These are phyloP conservation scores for Borovskyia barvae DNA, from an alignment of 208 protist species.

Conservation along the genomic window DNA sequence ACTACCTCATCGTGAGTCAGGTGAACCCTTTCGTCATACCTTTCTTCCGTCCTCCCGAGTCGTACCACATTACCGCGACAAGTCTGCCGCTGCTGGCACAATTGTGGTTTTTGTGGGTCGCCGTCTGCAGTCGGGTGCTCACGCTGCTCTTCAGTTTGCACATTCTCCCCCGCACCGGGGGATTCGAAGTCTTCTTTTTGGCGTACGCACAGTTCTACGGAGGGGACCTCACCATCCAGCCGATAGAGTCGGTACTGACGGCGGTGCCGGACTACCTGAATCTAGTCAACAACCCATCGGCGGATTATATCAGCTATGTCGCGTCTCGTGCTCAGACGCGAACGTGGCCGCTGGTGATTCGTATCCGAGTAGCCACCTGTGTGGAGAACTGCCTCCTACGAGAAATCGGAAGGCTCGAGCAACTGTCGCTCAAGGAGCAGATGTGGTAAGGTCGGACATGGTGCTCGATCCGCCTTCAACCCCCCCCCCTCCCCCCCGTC, in stretches of 20 bases:
- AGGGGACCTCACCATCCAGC: slow-evolving; percentile 69
- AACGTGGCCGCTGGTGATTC: slow-evolving; percentile 66
- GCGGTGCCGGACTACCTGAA: slow-evolving; percentile 64
- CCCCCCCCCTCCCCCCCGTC: no score
- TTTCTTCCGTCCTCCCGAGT: slow-evolving; percentile 47
- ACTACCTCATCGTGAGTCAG: slow-evolving; percentile 80
- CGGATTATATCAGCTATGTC: slow-evolving; percentile 60
- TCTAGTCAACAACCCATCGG: slow-evolving; percentile 61
- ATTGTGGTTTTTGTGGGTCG: slow-evolving; percentile 28
- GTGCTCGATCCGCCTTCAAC: no score
- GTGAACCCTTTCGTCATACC: slow-evolving; percentile 83
- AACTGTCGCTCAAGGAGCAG: neutral
- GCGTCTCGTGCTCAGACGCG: slow-evolving; percentile 35
- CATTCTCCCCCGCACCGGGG: slow-evolving; percentile 35
- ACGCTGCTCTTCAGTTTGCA: slow-evolving; percentile 37
- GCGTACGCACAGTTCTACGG: slow-evolving; percentile 57
- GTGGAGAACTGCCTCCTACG: slow-evolving; percentile 43
- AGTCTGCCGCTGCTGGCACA: slow-evolving; percentile 17
- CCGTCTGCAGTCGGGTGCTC: slow-evolving; percentile 38
- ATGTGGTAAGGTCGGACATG: neutral
- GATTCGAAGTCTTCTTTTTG: slow-evolving; percentile 36
- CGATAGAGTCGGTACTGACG: slow-evolving; percentile 43
- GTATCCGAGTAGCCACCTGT: slow-evolving; percentile 39
- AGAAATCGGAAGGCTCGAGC: slow-evolving; percentile 29
- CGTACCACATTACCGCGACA: slow-evolving; percentile 18